These are phyloP conservation scores for Hansfordia pulvinata DNA, from an alignment of 2,329 filamentous ascomycete species.

Conservation along the genomic window DNA sequence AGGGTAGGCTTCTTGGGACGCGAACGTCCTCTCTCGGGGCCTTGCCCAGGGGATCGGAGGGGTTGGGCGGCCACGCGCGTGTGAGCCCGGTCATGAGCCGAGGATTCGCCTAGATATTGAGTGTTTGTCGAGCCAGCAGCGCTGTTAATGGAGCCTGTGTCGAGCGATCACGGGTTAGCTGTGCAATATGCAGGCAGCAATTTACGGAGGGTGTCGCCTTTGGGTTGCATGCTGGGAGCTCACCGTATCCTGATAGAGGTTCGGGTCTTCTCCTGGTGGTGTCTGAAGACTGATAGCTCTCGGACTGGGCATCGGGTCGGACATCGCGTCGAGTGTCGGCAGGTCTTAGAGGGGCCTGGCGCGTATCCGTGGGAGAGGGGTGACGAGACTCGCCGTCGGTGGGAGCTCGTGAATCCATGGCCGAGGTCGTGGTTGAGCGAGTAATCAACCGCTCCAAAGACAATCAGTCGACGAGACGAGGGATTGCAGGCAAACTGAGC, in stretches of 20 bases:
- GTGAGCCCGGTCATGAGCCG: conserved; percentile 23
- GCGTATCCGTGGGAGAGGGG: conserved; percentile 35
- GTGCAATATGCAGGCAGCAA: conserved; percentile 1
- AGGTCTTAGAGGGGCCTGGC: conserved; percentile 21
- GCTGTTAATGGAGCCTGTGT: conserved; percentile 20
- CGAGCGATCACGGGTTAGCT: conserved; percentile 10
- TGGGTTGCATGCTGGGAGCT: too few species aligned
- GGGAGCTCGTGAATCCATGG: too few species aligned
- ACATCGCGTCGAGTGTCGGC: conserved; percentile 18
- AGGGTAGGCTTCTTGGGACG: conserved; percentile 60
- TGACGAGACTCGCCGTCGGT: conserved; percentile 21
- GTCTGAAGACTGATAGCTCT: conserved; percentile 45
- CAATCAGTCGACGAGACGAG: too few species aligned
- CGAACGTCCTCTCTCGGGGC: conserved; percentile 32
- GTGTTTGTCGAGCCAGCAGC: conserved; percentile 12
- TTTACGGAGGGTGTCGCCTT: too few species aligned
- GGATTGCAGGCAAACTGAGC: too few species aligned
- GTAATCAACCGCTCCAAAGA: too few species aligned
- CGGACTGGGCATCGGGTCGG: conserved; percentile 31
- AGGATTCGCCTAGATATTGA: conserved; percentile 20
- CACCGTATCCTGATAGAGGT: too few species aligned
- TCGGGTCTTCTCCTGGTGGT: conserved; percentile 46
- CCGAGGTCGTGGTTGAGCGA: too few species aligned
- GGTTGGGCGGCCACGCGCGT: conserved; percentile 19
- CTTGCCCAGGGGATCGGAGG: conserved; percentile 29